Base-by-base conservation (phyloP, 495 filamentous ascomycete species). In the Hypoxylon lenormandii region DNA sequence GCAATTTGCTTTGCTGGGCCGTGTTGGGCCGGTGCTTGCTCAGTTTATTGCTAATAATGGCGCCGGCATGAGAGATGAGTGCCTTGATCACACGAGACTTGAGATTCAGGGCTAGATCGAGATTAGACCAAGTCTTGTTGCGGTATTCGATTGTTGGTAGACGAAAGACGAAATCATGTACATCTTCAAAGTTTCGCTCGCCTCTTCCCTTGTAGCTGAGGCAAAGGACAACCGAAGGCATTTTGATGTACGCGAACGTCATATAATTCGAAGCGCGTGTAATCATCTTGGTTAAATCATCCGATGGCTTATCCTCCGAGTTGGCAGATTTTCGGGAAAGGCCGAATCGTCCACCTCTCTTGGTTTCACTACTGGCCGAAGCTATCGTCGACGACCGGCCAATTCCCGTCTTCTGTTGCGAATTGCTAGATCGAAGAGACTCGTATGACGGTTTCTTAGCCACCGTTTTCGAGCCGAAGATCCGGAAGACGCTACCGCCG, bases 101-200 rank as follows among this genome's bases (percentile, higher is more conserved):
- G 46, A 99, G 81, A 16, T 91, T 89, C 50, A 97, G 81, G 0
- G 94, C 93, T 10, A 99, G 86, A 66, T 99, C 95, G 6, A 98
- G 87, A 76, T 98, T 98, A 15, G 94, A 97, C 95, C 95, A 99
- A 8, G 93, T 98, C 80, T 97, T 98, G 82, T 99, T 98, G 50
- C 92, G 86, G 76, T 97, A 98, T 75, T 99, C 95, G 38, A 99
- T 87, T 13, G 91, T 90, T 5, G 95, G 95, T 73, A 99, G 87
- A 16, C 93, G 89, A 85, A 98, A 98, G 61, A 98, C 95, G 64
- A 98, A 94, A 72, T 97, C 90, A 77, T 98, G 95, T 11, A 98
- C 88, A 77, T 98, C 95, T 80, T 96, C 92, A 50, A 98, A 80
- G 72, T 98, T 99, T 71, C 93, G 92, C 57, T 97, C 91, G 43